A percentile compares a stretch with the other conserved stretches of the same genome.
Evolutionary conservation across 768 basidiomycete genomes (phyloP).

Genomic region (Leucosporidium scottii): DNA sequence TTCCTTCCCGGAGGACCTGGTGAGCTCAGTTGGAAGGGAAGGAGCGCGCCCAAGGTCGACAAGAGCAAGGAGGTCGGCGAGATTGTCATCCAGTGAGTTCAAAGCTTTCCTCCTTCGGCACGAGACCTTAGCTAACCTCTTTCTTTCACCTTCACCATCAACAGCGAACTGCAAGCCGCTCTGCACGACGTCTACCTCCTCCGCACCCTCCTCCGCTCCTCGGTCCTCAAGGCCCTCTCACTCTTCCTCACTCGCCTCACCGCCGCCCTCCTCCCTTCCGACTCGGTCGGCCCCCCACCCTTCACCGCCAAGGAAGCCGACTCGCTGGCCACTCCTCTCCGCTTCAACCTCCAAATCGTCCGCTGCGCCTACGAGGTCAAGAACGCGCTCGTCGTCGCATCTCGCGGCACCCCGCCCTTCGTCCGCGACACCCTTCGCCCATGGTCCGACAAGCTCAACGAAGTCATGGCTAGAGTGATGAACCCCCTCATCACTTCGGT

Average conservation of each 20-base stretch:
- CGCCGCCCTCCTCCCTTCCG: slow-evolving; percentile 26
- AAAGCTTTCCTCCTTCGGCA: no score
- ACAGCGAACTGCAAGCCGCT: slow-evolving; percentile 33
- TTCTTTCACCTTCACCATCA: background rate
- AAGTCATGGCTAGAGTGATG: slow-evolving; percentile 34
- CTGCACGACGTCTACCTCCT: slow-evolving; percentile 37
- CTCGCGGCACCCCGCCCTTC: slow-evolving; percentile 22
- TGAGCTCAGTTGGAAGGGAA: slow-evolving; percentile 14
- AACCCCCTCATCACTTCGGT: slow-evolving; percentile 29
- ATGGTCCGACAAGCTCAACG: slow-evolving; percentile 35
- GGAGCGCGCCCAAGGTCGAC: slow-evolving; percentile 23
- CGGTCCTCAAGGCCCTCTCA: slow-evolving; percentile 34
- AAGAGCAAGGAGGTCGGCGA: slow-evolving; percentile 28
- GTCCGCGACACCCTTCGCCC: slow-evolving; percentile 35
- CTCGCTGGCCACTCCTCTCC: slow-evolving; percentile 11
- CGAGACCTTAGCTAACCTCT: background rate
- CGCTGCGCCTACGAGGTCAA: slow-evolving; percentile 34
- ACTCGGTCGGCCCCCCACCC: slow-evolving; percentile 6
- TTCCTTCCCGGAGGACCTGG: slow-evolving; percentile 15
- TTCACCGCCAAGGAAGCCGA: slow-evolving; percentile 21
- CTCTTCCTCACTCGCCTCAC: slow-evolving; percentile 37
- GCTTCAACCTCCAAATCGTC: slow-evolving; percentile 36
- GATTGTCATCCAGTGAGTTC: slow-evolving; percentile 26
- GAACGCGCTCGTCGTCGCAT: slow-evolving; percentile 15
- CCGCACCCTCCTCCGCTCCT: slow-evolving; percentile 35